Evolutionary conservation across 2,329 filamentous ascomycete species (phyloP).

Genomic region (Ceratocystis smalleyi): DNA sequence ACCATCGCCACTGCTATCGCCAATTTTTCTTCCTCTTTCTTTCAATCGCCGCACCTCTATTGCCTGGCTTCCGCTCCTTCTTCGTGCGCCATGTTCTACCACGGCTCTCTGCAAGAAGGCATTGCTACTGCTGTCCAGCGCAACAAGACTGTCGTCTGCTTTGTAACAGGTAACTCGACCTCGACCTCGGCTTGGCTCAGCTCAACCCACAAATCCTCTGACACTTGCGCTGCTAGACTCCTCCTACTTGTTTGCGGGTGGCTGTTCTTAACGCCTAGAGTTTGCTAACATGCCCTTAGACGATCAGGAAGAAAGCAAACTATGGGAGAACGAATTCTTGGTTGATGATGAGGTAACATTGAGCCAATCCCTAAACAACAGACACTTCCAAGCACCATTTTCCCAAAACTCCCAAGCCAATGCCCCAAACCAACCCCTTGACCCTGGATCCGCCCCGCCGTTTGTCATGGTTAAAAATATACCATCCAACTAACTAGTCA

Average conservation of each 20-base stretch:
- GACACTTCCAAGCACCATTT: not conserved
- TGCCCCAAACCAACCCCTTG: not conserved
- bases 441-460: not conserved
- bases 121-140: conserved; percentile 61
- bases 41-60: not conserved
- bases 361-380: not conserved
- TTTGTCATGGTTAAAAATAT: no score
- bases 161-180: conserved; percentile 52
- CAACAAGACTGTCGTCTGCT: conserved; percentile 67
- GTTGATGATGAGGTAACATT: conserved; percentile 37
- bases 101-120: conserved; percentile 64
- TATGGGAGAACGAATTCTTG: conserved; percentile 59
- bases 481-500: no score
- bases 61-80: not conserved
- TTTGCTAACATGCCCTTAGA: conserved; percentile 33
- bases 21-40: not conserved
- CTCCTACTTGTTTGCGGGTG: no score
- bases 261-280: not conserved
- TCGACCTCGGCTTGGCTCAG: conserved; percentile 4
- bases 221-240: not conserved
- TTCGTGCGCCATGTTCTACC: conserved; percentile 54
- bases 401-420: not conserved
- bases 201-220: not conserved
- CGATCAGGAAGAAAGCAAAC: conserved; percentile 48
- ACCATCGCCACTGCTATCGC: not conserved